Conservation (phyloP, 805 yeast species). For the Soucietia sequanensis region DNA sequence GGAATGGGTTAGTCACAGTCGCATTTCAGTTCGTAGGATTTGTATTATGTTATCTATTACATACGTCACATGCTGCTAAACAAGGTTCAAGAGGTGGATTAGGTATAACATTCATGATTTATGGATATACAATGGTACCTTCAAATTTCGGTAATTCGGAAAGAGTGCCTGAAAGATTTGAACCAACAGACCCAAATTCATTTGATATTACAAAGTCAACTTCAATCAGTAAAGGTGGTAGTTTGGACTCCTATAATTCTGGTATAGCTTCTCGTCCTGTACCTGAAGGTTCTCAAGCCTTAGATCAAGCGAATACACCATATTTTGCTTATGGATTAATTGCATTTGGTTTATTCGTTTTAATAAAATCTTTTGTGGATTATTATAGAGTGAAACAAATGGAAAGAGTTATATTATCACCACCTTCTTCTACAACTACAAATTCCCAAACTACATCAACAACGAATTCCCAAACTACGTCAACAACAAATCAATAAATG, state of each 20-base stretch:
- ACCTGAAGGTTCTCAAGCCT: constrained; percentile 14
- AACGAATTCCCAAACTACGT: background rate
- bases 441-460: constrained; percentile 4
- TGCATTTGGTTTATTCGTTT: constrained; percentile 64
- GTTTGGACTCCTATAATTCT: constrained; percentile 28
- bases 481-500: too few species aligned
- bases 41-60: constrained; percentile 81
- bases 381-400: constrained; percentile 73
- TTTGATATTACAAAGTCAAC: constrained; percentile 28
- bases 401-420: constrained; percentile 61
- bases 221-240: constrained; percentile 23
- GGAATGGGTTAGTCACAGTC: constrained; percentile 88
- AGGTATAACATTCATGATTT: constrained; percentile 77
- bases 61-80: constrained; percentile 96
- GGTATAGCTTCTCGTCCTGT: constrained; percentile 10
- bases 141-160: constrained; percentile 39
- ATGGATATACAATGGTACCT: constrained; percentile 46
- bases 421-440: constrained; percentile 28
- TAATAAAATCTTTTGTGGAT: constrained; percentile 66
- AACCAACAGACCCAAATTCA: constrained; percentile 33
- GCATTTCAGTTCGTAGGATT: constrained; percentile 95
- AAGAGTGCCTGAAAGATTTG: constrained; percentile 29
- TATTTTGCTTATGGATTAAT: constrained; percentile 62
- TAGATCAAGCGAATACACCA: constrained; percentile 32
- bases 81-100: constrained; percentile 93